phyloP scores from a whole-genome alignment of 1,284 basidiomycete species.

The Leccinum solheimii region DNA sequence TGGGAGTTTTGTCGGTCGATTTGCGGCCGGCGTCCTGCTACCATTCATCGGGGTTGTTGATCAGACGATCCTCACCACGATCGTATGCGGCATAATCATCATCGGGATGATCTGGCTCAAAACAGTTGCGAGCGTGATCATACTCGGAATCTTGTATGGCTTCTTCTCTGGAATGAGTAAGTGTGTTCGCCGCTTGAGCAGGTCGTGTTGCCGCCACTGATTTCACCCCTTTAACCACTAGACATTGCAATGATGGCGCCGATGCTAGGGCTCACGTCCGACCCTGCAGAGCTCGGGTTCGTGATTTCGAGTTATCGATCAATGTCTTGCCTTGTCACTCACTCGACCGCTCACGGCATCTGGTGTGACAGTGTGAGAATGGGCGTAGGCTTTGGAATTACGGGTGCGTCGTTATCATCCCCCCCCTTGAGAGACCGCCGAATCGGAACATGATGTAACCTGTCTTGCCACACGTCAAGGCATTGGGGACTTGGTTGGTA shows the following conservation, averaged over 20 bases:
- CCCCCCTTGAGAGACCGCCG: not conserved
- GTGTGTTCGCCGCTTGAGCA: slow-evolving; percentile 9
- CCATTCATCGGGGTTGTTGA: slow-evolving; percentile 43
- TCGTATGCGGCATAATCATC: slow-evolving; percentile 33
- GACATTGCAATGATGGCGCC: slow-evolving; percentile 30
- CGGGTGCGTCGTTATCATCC: slow-evolving; percentile 15
- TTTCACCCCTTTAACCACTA: slow-evolving; percentile 1
- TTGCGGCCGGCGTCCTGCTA: slow-evolving; percentile 39
- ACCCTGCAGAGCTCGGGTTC: slow-evolving; percentile 32
- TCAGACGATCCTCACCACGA: slow-evolving; percentile 37
- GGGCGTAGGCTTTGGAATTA: not conserved
- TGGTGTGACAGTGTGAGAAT: not conserved
- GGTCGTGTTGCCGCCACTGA: not conserved
- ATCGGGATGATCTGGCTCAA: slow-evolving; percentile 45
- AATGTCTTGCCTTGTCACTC: not conserved
- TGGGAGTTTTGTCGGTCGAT: slow-evolving; percentile 42
- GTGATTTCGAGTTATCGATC: slow-evolving; percentile 2
- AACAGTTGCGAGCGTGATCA: slow-evolving; percentile 40
- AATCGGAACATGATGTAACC: not conserved
- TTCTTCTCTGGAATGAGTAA: slow-evolving; percentile 49
- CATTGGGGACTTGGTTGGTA: slow-evolving; percentile 29
- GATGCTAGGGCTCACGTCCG: slow-evolving; percentile 26
- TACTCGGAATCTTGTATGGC: slow-evolving; percentile 50
- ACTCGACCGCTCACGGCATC: not conserved
- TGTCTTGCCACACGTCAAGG: slow-evolving; percentile 18